A percentile compares a stretch with the other conserved stretches of the same genome.
Evolutionary conservation across 805 yeast genomes (phyloP).

Genomic region (Tetrapisispora phaffii): DNA sequence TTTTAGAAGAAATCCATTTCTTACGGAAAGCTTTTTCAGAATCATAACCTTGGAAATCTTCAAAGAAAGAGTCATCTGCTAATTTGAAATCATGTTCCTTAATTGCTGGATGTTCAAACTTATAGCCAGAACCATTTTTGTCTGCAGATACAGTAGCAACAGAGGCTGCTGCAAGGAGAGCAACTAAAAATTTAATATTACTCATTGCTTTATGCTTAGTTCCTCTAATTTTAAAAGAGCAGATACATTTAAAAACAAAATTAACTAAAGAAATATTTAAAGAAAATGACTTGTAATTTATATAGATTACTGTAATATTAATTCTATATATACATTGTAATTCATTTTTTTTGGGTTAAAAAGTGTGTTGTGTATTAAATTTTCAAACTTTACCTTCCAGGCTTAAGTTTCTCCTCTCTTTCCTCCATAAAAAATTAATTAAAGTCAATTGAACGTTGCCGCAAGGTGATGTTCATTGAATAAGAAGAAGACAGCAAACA

Average conservation of each 20-base stretch:
- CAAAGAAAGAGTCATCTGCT: conserved; percentile 43
- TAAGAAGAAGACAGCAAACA: too few species aligned
- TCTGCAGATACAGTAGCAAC: background rate
- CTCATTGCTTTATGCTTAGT: background rate
- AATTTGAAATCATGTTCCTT: background rate
- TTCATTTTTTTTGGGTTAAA: too few species aligned
- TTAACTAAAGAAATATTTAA: too few species aligned
- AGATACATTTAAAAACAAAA: too few species aligned
- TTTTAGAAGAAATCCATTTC: conserved; percentile 40
- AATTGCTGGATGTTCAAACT: conserved; percentile 3
- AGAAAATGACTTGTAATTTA: too few species aligned
- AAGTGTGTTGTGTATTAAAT: too few species aligned
- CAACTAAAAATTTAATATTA: background rate
- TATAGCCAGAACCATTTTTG: background rate
- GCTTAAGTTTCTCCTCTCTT: too few species aligned
- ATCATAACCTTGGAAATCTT: conserved; percentile 43
- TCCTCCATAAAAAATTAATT: too few species aligned
- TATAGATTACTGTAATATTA: too few species aligned
- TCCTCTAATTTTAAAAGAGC: background rate
- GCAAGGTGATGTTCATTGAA: too few species aligned
- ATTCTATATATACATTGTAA: background rate
- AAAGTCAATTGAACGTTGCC: too few species aligned
- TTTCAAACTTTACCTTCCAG: too few species aligned
- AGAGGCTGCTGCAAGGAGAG: background rate
- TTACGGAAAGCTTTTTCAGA: conserved; percentile 31